Evolutionary conservation across 2,329 filamentous ascomycete species (phyloP), one percentile per base, ranked within the genome.

Genomic region (Furcasterigmium furcatum): DNA sequence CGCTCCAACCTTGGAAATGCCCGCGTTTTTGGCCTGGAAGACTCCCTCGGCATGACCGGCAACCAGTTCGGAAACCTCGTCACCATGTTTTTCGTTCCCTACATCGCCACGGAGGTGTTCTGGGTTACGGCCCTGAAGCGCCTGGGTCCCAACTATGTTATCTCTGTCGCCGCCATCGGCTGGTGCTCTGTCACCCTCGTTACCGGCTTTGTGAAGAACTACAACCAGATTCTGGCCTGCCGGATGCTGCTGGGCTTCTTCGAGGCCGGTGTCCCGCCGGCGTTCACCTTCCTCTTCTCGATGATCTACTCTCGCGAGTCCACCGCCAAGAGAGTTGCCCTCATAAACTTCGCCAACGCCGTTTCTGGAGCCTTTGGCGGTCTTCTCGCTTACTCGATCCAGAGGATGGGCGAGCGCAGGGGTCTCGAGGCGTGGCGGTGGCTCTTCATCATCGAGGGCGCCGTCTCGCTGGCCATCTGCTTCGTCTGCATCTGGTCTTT

Each of bases 61-160:
- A 80, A 74, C 3, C 74, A 83, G 40, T 82, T 77, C 55, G 80
- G 81, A 51, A 59, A 79, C 2, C 71, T 72, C 10, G 77, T 73
- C 5, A 73, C 71, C 48, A 75, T 79, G 52, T 63, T 79, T 24
- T 52, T 46, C 40, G 48, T 61, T 12, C 48, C 55, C 3, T 56
- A 59, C 44, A 58, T 58, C 35, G 24, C 48, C 38, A 50, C 49
- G 22, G 54, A 56, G 43, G 44, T 50, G 19, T 46, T 49, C 19
- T 54, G 53, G 42, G 56, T 53, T 25, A 41, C 51, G 21, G 45
- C 55, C n/a, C 43, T 62, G 20, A 57, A 58, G 41, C 38, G 56
- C 38, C 27, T 65, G 47, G 46, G 49, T 2, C 55, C 57, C 12
- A 52, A 49, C 34, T 41, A 39, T 32, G 47, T 45, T 52, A 41